phyloP scores from a whole-genome alignment of 2,329 filamentous ascomycete species.

The Hysterium pulicare region DNA sequence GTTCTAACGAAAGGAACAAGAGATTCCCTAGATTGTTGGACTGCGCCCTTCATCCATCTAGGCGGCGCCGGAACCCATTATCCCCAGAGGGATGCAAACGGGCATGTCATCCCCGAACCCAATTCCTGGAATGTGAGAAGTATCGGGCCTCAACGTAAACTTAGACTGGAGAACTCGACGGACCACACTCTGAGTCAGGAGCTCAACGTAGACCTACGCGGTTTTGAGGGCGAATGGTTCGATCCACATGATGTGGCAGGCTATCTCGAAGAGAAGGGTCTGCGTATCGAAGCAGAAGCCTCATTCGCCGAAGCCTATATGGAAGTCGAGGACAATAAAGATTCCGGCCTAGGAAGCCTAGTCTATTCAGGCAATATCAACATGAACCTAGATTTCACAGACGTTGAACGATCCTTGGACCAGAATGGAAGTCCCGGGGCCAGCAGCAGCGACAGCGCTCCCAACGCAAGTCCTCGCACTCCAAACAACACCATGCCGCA shows the following conservation, averaged over 20 bases:
- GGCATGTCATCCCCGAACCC: conserved; percentile 30
- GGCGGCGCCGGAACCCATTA: conserved; percentile 69
- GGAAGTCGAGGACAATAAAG: conserved; percentile 18
- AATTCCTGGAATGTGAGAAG: conserved; percentile 31
- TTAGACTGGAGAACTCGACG: conserved; percentile 18
- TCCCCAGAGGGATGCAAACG: conserved; percentile 36
- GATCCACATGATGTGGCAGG: conserved; percentile 73
- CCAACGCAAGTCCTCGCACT: not conserved
- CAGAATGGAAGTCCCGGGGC: conserved; percentile 5
- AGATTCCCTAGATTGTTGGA: conserved; percentile 58
- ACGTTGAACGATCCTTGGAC: not conserved
- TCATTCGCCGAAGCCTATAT: conserved; percentile 57
- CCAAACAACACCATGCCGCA: conserved; percentile 8
- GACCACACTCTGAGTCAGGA: conserved; percentile 41
- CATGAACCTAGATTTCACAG: conserved; percentile 8
- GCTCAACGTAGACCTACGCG: conserved; percentile 55
- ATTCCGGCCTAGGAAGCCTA: conserved; percentile 3
- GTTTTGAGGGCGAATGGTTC: conserved; percentile 72
- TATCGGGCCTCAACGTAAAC: conserved; percentile 28
- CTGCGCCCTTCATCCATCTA: conserved; percentile 61
- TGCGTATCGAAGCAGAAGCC: conserved; percentile 58
- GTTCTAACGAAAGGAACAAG: conserved; percentile 37
- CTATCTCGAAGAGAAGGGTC: conserved; percentile 63
- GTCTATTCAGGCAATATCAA: conserved; percentile 2
- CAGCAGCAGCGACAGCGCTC: conserved; percentile 1